These are phyloP conservation scores for Penicillium simplicissimum DNA, from an alignment of 495 filamentous ascomycete species.

Conservation along the genomic window DNA sequence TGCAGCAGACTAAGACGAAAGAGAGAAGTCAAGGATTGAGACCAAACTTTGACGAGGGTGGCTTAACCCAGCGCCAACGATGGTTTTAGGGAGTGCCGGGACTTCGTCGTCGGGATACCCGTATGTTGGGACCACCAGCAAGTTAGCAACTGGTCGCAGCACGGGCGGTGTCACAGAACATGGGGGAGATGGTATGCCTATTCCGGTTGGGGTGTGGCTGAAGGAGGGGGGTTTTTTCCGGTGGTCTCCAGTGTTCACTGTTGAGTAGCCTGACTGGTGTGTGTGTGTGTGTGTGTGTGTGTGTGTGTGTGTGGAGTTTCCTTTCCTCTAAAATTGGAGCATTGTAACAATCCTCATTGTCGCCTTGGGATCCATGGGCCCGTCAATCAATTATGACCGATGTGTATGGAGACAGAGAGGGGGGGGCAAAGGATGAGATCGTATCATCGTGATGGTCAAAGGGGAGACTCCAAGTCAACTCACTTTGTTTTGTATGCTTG, in stretches of 20 bases:
- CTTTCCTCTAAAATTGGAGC: constrained; percentile 9
- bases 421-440: not conserved
- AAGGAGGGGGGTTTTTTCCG: not conserved
- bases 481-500: too few relatives aligned
- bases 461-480: constrained; percentile 1
- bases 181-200: constrained; percentile 1
- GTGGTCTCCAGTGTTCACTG: not conserved
- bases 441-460: not conserved
- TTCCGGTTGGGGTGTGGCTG: constrained; percentile 8
- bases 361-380: constrained; percentile 6
- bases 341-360: constrained; percentile 20
- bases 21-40: constrained; percentile 1
- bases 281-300: not conserved
- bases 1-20: constrained; percentile 4
- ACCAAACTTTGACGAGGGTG: not conserved
- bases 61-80: not conserved
- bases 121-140: not conserved
- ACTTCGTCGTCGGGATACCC: not conserved
- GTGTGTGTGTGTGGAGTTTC: constrained; percentile 5
- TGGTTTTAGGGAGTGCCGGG: not conserved
- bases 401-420: not conserved
- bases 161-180: constrained; percentile 7
- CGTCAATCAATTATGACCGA: not conserved
- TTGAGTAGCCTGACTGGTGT: not conserved
- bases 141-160: not conserved